Evolutionary conservation across 495 filamentous ascomycete species (phyloP).

Genomic region (Xylaria scruposa): DNA sequence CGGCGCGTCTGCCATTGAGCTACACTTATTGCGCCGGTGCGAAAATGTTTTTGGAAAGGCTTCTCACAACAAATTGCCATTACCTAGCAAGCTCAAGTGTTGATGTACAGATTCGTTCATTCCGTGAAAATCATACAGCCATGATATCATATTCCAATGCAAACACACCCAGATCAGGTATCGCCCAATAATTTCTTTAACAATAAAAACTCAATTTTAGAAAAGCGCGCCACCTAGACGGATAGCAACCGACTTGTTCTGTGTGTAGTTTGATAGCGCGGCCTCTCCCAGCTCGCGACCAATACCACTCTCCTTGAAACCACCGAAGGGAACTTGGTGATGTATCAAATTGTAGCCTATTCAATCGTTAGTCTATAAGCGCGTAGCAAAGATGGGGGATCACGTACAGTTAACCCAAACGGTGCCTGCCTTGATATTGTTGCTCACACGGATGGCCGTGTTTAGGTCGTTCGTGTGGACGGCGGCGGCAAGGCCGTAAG

Average conservation of each 20-base stretch:
- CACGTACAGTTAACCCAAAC: slow-evolving; percentile 92
- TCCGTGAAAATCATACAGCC: slow-evolving; percentile 24
- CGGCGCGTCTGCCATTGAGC: not conserved
- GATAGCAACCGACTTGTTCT: slow-evolving; percentile 69
- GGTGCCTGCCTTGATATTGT: slow-evolving; percentile 83
- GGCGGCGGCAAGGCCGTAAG: slow-evolving; percentile 87
- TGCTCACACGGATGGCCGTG: slow-evolving; percentile 88
- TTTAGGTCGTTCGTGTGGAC: slow-evolving; percentile 94
- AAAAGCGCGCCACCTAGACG: slow-evolving; percentile 54
- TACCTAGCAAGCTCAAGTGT: slow-evolving; percentile 13
- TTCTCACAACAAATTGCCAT: not conserved
- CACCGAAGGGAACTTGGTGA: slow-evolving; percentile 81
- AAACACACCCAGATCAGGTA: slow-evolving; percentile 3
- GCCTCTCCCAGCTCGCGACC: slow-evolving; percentile 95
- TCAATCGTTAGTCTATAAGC: slow-evolving; percentile 13
- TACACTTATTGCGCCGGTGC: not conserved
- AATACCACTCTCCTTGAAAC: slow-evolving; percentile 92
- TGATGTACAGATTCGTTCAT: slow-evolving; percentile 20
- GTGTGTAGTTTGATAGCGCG: slow-evolving; percentile 90
- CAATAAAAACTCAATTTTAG: slow-evolving; percentile 30
- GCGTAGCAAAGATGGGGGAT: not conserved
- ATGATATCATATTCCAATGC: slow-evolving; percentile 18
- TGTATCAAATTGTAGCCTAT: slow-evolving; percentile 73
- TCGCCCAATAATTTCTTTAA: not conserved
- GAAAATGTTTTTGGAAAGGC: not conserved